Evolutionary conservation across 2,329 filamentous ascomycete genomes (phyloP), one percentile per base, ranked within the genome.

Genomic region (Lachnellula cervina): DNA sequence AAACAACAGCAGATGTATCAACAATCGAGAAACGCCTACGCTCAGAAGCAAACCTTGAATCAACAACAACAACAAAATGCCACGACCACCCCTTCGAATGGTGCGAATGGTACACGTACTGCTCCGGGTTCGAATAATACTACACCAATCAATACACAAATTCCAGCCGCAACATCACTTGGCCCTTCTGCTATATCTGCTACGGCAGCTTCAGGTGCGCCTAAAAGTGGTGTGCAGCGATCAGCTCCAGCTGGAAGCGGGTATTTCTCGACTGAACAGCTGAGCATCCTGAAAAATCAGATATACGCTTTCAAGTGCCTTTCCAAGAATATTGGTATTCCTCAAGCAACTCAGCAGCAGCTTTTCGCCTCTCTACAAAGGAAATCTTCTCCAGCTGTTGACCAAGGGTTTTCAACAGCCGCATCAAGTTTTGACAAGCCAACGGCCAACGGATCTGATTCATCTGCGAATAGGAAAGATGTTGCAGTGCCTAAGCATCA

Each of bases 291-390:
- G 9, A 81, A 90, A 58, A 86, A 89, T 62, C 94, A 99, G 70
- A 96, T 97, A 50, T 80, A 87, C 64, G 92, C 93, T 0, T 97
- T 97, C 74, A 95, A 95, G 73, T 80, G 91, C 62, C 78, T 99
- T 4, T 87, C 89, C 5, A 95, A 94, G 72, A 96, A 96, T 64
- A 79, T 88, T 14, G 87, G 91, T 0, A 83, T 97, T 3, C 90
- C 93, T 1, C 73, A 82, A 32, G 80, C 83, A 59, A 81, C 96
- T 61, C 90, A 96, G 69, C 88, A 93, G 67, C 84, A 88, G 49
- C 85, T 97, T 38, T 96, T 92, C 69, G 80, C 87, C 45, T 84
- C 88, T 56, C 83, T 87, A 49, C 81, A 86, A 62, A 85, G 86
- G 63, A 83, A 87, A 56, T 48, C 62, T 9, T 43, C 62, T 25